Percentiles rank a stretch among this genome's conserved stretches.
phyloP scores from a whole-genome alignment of 345 rosid genomes.

The Eucalyptus regnans region DNA sequence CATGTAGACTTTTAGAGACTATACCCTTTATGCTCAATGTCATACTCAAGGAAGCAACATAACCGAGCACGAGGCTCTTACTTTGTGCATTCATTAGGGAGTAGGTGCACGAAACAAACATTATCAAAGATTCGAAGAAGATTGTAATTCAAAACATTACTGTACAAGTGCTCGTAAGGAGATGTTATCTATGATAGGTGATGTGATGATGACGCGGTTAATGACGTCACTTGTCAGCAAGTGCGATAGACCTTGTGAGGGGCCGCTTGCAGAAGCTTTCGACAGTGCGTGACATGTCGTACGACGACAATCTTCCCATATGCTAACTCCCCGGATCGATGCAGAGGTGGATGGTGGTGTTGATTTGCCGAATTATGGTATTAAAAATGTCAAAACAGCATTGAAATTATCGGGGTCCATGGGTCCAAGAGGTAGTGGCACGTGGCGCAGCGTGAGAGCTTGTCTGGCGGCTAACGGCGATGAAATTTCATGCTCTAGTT shows the following conservation, averaged over 20 bases:
- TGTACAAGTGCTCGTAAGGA: background rate
- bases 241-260: background rate
- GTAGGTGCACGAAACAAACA: background rate
- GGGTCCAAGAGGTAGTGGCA: background rate
- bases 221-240: background rate
- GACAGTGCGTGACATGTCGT: background rate
- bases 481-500: background rate
- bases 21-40: background rate
- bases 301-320: background rate
- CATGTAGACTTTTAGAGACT: too few relatives aligned
- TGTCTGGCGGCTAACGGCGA: too few relatives aligned
- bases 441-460: background rate
- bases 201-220: background rate
- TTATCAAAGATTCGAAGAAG: background rate
- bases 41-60: background rate
- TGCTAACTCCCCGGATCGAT: background rate
- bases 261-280: background rate
- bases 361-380: background rate
- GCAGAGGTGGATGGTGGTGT: background rate
- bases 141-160: too few relatives aligned
- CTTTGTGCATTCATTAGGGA: background rate
- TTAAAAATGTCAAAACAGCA: background rate
- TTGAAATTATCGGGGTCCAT: background rate
- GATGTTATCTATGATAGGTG: background rate
- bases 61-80: background rate